Percentiles rank a stretch among this genome's conserved stretches.
These are phyloP conservation scores for Solanum hybrid DNA, from an alignment of 305 asterid species.

Conservation along the genomic window DNA sequence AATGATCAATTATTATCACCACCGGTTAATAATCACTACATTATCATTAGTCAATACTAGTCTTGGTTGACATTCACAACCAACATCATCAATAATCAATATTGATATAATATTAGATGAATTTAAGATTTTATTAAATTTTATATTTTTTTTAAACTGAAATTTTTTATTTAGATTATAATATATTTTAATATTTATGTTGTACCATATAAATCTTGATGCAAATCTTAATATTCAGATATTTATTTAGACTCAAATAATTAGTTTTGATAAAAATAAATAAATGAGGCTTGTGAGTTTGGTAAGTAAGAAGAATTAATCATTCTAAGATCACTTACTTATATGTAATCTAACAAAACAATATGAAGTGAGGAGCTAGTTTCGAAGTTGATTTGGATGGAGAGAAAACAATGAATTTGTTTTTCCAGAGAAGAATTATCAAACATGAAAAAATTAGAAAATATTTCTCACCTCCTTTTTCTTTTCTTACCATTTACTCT, in stretches of 20 bases:
- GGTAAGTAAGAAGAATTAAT: background rate
- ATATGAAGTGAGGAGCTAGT: rapidly evolving
- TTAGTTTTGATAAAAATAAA: background rate
- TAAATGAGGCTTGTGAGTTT: background rate
- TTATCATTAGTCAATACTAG: background rate
- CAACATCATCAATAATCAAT: background rate
- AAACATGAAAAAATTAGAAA: background rate
- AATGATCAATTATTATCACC: background rate
- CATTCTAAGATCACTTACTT: background rate
- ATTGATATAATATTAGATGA: background rate
- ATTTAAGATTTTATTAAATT: too few species aligned
- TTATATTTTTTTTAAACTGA: background rate
- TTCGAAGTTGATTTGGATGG: background rate
- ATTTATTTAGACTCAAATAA: background rate
- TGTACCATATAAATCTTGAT: too few species aligned
- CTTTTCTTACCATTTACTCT: background rate
- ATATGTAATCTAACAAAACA: background rate
- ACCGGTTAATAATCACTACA: background rate
- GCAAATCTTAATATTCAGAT: too few species aligned
- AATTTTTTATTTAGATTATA: background rate
- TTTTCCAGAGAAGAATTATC: background rate
- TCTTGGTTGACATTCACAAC: background rate
- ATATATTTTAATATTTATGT: background rate
- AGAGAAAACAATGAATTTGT: background rate
- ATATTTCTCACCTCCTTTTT: background rate